A percentile compares a stretch with the other conserved stretches of the same genome.
phyloP scores from a whole-genome alignment of 208 protist species.

The Acanthamoeba castellanii region DNA sequence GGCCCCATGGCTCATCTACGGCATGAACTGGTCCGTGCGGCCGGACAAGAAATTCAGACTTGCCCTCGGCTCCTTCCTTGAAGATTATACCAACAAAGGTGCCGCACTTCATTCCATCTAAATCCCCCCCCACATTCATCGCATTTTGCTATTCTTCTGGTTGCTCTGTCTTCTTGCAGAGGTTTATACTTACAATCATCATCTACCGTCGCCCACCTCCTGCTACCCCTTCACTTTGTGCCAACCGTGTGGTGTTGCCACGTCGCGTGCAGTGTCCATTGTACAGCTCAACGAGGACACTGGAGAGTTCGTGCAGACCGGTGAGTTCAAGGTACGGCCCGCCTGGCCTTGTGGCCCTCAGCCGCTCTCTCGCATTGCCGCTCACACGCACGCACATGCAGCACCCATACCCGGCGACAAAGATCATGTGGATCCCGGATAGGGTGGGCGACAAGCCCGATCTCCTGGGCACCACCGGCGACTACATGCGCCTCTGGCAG shows the following conservation, averaged over 20 bases:
- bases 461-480: constrained; percentile 97
- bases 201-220: too few species aligned
- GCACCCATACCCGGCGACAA: constrained; percentile 90
- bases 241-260: too few species aligned
- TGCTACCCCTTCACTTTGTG: neutral
- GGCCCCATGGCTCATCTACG: constrained; percentile 97
- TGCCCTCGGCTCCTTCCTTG: constrained; percentile 97
- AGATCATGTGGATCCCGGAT: constrained; percentile 96
- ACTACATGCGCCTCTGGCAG: constrained; percentile 98
- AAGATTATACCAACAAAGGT: constrained; percentile 97
- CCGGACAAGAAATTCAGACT: constrained; percentile 92
- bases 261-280: constrained; percentile 79
- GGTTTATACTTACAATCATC: too few species aligned
- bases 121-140: constrained; percentile 18
- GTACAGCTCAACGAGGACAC: constrained; percentile 88
- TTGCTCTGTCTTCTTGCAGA: neutral
- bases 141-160: neutral
- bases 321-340: constrained; percentile 95
- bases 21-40: constrained; percentile 93
- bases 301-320: constrained; percentile 84
- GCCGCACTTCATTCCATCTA: constrained; percentile 77
- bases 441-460: constrained; percentile 89
- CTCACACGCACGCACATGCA: neutral
- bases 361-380: neutral
- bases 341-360: constrained; percentile 72